phyloP scores from a whole-genome alignment of 345 rosid species.

The Salix suchowensis region DNA sequence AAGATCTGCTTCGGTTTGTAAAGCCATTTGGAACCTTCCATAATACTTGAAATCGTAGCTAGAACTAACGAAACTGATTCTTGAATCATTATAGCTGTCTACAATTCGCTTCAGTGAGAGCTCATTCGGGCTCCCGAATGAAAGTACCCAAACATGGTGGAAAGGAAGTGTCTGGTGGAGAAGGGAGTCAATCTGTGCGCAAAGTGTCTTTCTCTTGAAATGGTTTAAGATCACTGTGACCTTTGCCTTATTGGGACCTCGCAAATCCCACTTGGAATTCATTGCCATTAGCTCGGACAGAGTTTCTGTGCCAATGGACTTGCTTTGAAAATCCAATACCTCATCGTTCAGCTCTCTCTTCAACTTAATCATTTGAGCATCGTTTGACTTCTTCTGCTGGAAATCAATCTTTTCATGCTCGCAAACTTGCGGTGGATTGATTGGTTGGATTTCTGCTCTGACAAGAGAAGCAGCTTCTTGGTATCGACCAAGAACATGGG shows the following conservation, averaged over 20 bases:
- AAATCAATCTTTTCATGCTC: slow-evolving; percentile 90
- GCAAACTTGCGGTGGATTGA: slow-evolving; percentile 52
- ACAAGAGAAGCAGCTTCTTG: slow-evolving; percentile 51
- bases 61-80: slow-evolving; percentile 88
- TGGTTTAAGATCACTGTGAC: slow-evolving; percentile 86
- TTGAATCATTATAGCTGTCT: slow-evolving; percentile 71
- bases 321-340: slow-evolving; percentile 56
- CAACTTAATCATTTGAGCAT: slow-evolving; percentile 67
- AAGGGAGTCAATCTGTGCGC: slow-evolving; percentile 83
- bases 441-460: slow-evolving; percentile 26
- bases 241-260: slow-evolving; percentile 59
- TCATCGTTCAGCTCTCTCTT: slow-evolving; percentile 68
- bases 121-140: slow-evolving; percentile 92
- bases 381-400: slow-evolving; percentile 78
- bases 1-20: slow-evolving; percentile 88
- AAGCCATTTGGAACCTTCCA: slow-evolving; percentile 92
- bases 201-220: slow-evolving; percentile 91
- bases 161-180: slow-evolving; percentile 86
- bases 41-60: slow-evolving; percentile 95
- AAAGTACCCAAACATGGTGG: slow-evolving; percentile 87
- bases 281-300: slow-evolving; percentile 63
- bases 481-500: slow-evolving; percentile 55
- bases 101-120: slow-evolving; percentile 60
- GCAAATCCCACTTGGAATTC: slow-evolving; percentile 79
- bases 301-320: slow-evolving; percentile 59